Conservation (phyloP, 2,329 filamentous ascomycete genomes). For the Ceratocystis cubensis region DNA sequence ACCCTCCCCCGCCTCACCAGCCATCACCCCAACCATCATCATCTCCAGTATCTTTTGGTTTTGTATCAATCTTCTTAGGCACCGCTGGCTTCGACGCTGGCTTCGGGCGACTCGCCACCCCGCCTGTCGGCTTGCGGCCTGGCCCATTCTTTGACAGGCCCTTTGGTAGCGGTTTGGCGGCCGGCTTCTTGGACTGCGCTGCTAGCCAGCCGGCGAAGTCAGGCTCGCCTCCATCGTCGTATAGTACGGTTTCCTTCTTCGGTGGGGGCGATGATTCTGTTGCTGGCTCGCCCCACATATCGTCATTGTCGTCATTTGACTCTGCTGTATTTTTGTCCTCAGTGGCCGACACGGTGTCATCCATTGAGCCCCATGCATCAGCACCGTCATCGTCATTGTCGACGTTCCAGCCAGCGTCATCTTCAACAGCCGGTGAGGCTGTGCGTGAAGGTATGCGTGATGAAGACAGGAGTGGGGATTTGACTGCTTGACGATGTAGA, state of each 20-base stretch:
- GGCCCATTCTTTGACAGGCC: slow-evolving; percentile 54
- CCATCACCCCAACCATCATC: slow-evolving; percentile 56
- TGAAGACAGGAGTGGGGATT: slow-evolving; percentile 36
- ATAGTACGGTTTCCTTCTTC: slow-evolving; percentile 23
- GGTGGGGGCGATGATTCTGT: slow-evolving; percentile 21
- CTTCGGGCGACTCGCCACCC: slow-evolving; percentile 3
- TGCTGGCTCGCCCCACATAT: slow-evolving; percentile 33
- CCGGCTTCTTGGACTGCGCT: slow-evolving; percentile 61
- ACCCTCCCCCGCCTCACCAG: slow-evolving; percentile 35
- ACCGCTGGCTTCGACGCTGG: slow-evolving; percentile 26
- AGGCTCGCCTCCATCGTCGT: slow-evolving; percentile 68
- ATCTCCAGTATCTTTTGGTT: slow-evolving; percentile 47
- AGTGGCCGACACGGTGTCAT: slow-evolving; percentile 39
- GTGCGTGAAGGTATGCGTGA: slow-evolving; percentile 32
- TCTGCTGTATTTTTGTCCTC: slow-evolving; percentile 21
- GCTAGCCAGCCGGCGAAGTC: slow-evolving; percentile 95
- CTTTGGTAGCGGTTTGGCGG: slow-evolving; percentile 62
- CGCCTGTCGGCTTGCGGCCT: slow-evolving; percentile 31
- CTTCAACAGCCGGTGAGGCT: slow-evolving; percentile 37
- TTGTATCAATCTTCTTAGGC: slow-evolving; percentile 57
- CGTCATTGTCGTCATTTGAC: slow-evolving; percentile 25
- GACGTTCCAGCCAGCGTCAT: slow-evolving; percentile 27
- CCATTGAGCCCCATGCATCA: slow-evolving; percentile 66
- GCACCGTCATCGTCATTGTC: slow-evolving; percentile 38
- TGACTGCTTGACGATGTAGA: slow-evolving; percentile 48